Conservation (phyloP, 257 asterid species). For the Datura wrightii region DNA sequence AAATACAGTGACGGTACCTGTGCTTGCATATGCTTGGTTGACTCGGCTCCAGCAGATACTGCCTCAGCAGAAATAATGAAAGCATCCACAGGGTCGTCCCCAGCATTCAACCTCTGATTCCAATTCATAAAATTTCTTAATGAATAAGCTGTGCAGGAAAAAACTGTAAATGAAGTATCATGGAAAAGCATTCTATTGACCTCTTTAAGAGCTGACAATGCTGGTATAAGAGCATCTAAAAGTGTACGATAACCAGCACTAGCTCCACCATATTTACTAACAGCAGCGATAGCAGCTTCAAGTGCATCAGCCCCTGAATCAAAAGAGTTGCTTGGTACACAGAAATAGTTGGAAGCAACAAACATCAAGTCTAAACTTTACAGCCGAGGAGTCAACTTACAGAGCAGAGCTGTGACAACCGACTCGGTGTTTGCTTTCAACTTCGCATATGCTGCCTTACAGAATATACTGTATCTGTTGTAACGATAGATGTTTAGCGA, state of each 20-base stretch:
- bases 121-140: slow-evolving; percentile 27
- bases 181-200: slow-evolving; percentile 43
- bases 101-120: slow-evolving; percentile 76
- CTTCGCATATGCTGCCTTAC: slow-evolving; percentile 81
- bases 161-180: slow-evolving; percentile 24
- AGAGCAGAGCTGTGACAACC: slow-evolving; percentile 58
- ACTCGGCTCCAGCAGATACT: slow-evolving; percentile 83
- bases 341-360: slow-evolving; percentile 25
- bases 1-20: slow-evolving; percentile 56
- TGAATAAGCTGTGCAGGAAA: slow-evolving; percentile 26
- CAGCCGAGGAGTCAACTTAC: slow-evolving; percentile 54
- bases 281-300: slow-evolving; percentile 91
- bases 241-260: slow-evolving; percentile 90
- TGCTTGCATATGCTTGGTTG: slow-evolving; percentile 87
- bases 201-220: slow-evolving; percentile 78
- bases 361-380: slow-evolving; percentile 29
- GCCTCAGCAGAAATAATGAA: slow-evolving; percentile 87
- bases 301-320: slow-evolving; percentile 87
- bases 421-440: slow-evolving; percentile 63
- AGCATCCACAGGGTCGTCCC: slow-evolving; percentile 76
- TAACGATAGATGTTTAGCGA: slow-evolving; percentile 1
- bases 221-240: slow-evolving; percentile 94
- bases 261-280: slow-evolving; percentile 95
- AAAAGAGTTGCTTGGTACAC: slow-evolving; percentile 36
- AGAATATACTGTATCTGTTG: slow-evolving; percentile 83